Conservation (phyloP, 169 alveolate species). For the Ichthyophthirius multifiliis region DNA sequence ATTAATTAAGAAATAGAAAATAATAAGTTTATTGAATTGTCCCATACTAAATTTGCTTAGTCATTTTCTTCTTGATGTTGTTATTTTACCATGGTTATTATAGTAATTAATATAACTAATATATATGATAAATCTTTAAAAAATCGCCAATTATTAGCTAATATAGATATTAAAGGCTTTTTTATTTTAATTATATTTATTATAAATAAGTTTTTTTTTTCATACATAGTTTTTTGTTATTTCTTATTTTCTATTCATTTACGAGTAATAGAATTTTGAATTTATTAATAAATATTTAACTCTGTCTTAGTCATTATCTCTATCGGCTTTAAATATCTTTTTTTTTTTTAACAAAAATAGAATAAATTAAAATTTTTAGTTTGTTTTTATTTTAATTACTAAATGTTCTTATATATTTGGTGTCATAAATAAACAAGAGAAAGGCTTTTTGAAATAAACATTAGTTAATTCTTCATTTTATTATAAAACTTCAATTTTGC, state of each 20-base stretch:
- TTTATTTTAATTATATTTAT: too few species aligned
- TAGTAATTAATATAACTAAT: neutral
- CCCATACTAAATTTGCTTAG: too few species aligned
- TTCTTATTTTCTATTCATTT: constrained; percentile 27
- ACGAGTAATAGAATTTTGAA: neutral
- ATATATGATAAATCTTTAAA: constrained; percentile 19
- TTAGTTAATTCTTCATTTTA: neutral
- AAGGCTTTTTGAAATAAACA: constrained; percentile 38
- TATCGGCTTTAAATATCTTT: constrained; percentile 13
- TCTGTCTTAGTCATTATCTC: constrained; percentile 45
- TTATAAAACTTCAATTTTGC: constrained; percentile 16
- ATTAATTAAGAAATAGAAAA: constrained; percentile 19
- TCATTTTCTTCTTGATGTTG: neutral
- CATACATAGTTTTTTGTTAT: constrained; percentile 12
- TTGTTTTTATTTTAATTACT: neutral
- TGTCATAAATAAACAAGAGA: constrained; percentile 11
- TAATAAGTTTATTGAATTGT: too few species aligned
- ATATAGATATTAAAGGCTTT: too few species aligned
- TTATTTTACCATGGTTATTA: neutral
- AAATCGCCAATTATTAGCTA: constrained; percentile 33
- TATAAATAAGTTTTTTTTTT: too few species aligned
- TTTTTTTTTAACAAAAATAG: neutral
- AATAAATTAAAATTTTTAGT: neutral
- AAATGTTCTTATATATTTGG: constrained; percentile 29
- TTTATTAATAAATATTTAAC: neutral